A percentile compares a stretch with the other conserved stretches of the same genome.
Conservation (phyloP, 2,329 filamentous ascomycete genomes). For the Aschersonia sp. region DNA sequence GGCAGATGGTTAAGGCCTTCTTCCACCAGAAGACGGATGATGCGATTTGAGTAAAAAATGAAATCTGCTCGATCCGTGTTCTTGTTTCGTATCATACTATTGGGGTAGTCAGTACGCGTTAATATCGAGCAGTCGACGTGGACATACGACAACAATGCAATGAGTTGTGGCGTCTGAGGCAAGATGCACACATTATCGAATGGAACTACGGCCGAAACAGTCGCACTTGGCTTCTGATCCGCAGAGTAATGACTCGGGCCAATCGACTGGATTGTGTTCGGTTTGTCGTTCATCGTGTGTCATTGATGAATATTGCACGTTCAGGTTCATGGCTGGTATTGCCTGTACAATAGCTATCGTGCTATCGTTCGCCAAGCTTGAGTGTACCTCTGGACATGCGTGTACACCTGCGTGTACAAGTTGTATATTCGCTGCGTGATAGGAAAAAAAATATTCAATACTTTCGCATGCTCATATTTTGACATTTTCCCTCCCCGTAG, state of each 20-base stretch:
- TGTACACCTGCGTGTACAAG: too few relatives aligned
- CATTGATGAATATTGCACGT: not conserved
- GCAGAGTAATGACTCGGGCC: slow-evolving; percentile 68
- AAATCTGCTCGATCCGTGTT: slow-evolving; percentile 87
- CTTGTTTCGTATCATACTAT: slow-evolving; percentile 88
- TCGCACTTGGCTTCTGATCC: slow-evolving; percentile 71
- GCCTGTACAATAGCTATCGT: too few relatives aligned
- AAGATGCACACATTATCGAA: slow-evolving; percentile 84
- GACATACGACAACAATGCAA: slow-evolving; percentile 90
- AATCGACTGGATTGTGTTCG: slow-evolving; percentile 43
- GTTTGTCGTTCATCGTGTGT: slow-evolving; percentile 2
- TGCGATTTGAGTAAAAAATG: slow-evolving; percentile 97
- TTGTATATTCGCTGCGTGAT: too few relatives aligned
- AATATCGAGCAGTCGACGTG: not conserved
- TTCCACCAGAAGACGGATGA: slow-evolving; percentile 91
- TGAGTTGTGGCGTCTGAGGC: slow-evolving; percentile 88
- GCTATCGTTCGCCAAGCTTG: too few relatives aligned
- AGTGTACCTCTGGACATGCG: too few relatives aligned
- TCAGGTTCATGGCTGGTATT: too few relatives aligned
- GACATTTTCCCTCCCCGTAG: too few relatives aligned
- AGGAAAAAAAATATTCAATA: too few relatives aligned
- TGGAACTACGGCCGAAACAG: slow-evolving; percentile 68
- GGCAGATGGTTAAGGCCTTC: slow-evolving; percentile 95
- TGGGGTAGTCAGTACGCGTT: not conserved
- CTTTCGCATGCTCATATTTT: too few relatives aligned